Evolutionary conservation across 306 rosid genomes (phyloP).

Genomic region (Hylodesmum podocarpum): DNA sequence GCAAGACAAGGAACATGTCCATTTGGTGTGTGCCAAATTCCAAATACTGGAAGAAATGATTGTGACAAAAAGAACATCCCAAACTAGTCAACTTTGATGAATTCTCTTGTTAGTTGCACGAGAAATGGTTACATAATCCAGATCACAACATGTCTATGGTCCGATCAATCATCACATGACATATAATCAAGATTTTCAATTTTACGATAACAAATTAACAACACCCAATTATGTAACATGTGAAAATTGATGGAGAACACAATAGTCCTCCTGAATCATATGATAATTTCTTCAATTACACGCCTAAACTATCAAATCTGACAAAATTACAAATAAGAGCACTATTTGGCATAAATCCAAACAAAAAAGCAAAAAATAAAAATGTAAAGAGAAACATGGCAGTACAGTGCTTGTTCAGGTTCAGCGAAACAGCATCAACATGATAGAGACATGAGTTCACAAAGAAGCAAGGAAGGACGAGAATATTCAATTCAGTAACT

Average conservation of each 20-base stretch:
- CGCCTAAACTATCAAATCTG: not conserved
- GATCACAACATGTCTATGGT: too few relatives aligned
- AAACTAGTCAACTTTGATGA: not conserved
- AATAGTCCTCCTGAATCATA: too few relatives aligned
- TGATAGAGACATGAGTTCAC: not conserved
- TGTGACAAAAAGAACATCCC: not conserved
- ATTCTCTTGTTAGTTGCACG: not conserved
- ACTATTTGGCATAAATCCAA: not conserved
- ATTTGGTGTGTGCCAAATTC: not conserved
- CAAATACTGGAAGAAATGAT: not conserved
- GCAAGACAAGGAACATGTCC: not conserved
- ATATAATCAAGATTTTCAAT: too few relatives aligned
- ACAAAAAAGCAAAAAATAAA: not conserved
- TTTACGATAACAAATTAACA: too few relatives aligned
- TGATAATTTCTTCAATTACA: too few relatives aligned
- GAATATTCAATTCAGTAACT: conserved; percentile 16
- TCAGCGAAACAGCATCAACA: not conserved
- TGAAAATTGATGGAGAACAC: too few relatives aligned
- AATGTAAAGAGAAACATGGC: not conserved
- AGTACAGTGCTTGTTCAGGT: not conserved
- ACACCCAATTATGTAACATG: too few relatives aligned
- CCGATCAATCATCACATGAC: too few relatives aligned
- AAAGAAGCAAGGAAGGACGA: conserved; percentile 11
- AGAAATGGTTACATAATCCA: too few relatives aligned
- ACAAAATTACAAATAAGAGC: not conserved